Conservation (phyloP, 2,329 filamentous ascomycete species). For the Pseudogymnoascus sp. region DNA sequence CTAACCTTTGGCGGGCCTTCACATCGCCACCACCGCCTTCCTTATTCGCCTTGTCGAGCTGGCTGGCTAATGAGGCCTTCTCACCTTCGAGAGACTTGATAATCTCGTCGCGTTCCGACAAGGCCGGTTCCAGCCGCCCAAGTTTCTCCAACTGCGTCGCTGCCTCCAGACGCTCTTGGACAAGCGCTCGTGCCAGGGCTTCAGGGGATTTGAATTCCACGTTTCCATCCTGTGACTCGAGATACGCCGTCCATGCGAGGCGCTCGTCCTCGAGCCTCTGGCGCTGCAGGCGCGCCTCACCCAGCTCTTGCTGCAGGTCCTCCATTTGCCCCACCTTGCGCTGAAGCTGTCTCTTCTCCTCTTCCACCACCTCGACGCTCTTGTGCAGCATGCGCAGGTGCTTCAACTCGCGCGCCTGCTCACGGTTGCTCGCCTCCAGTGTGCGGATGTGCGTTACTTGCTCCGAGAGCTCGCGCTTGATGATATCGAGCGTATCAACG, state of each 20-base stretch:
- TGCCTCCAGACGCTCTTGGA: slow-evolving; percentile 74
- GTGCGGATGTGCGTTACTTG: slow-evolving; percentile 87
- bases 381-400: slow-evolving; percentile 75
- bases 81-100: slow-evolving; percentile 68
- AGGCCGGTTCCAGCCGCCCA: slow-evolving; percentile 71
- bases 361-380: slow-evolving; percentile 88
- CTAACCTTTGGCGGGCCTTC: slow-evolving; percentile 66
- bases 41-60: slow-evolving; percentile 64
- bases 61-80: slow-evolving; percentile 54
- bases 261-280: slow-evolving; percentile 86
- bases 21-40: slow-evolving; percentile 40
- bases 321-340: slow-evolving; percentile 70
- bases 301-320: slow-evolving; percentile 66
- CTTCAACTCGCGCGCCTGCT: slow-evolving; percentile 73
- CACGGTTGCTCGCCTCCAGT: slow-evolving; percentile 72
- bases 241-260: slow-evolving; percentile 76
- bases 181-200: slow-evolving; percentile 73
- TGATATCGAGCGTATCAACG: slow-evolving; percentile 74
- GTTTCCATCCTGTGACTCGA: slow-evolving; percentile 63
- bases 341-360: slow-evolving; percentile 83
- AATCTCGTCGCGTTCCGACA: slow-evolving; percentile 67
- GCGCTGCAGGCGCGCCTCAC: slow-evolving; percentile 73
- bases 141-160: slow-evolving; percentile 74
- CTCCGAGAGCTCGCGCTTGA: slow-evolving; percentile 82
- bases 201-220: slow-evolving; percentile 83